Evolutionary conservation across 495 filamentous ascomycete genomes (phyloP), one percentile per base, ranked within the genome.

Genomic region (Neurospora sp.): DNA sequence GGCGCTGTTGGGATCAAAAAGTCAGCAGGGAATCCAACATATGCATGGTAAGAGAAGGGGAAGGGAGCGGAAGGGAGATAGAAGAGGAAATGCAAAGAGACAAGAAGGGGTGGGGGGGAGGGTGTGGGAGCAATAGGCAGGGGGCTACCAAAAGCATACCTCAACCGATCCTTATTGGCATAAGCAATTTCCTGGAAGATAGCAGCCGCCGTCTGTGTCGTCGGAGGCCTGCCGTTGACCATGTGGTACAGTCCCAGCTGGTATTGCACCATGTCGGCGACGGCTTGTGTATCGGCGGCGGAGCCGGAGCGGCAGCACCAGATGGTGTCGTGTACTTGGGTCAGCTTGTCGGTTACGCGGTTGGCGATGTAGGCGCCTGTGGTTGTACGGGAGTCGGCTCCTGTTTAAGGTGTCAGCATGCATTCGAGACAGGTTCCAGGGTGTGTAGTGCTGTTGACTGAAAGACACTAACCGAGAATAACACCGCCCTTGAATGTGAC

Each of bases 331-430:
- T 97, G 92, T 53, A 99, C 94, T 83, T 94, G 93, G 75, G 96
- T 99, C 79, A 99, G 90, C 87, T 99, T 99, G 86, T 99, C 96
- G 72, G 96, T 98, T 69, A 99, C 96, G 85, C 96, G 91, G 82
- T 99, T 99, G 78, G 96, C 96, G 80, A 99, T 98, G 87, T 97
- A 98, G 74, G 96, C 90, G 78, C 96, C 96, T 71, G 96, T 98
- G n/a, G 96, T 98, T 77, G 96, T 99, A 85, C 96, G 90, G 77
- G 94, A 97, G 82, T 99, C 96, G 75, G 96, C 96, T 71, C 95
- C 90, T 88, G 69, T 37, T 35, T 38, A 39, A 12, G 35, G 70
- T 71, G 53, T 65, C 71, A 40, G 14, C 18, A 35, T 59, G 73
- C 41, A 37, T 7, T 37, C 35, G 35, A 1, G 35, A 37, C 27